Evolutionary conservation across 1,284 basidiomycete species (phyloP).

Genomic region (Malassezia equina): DNA sequence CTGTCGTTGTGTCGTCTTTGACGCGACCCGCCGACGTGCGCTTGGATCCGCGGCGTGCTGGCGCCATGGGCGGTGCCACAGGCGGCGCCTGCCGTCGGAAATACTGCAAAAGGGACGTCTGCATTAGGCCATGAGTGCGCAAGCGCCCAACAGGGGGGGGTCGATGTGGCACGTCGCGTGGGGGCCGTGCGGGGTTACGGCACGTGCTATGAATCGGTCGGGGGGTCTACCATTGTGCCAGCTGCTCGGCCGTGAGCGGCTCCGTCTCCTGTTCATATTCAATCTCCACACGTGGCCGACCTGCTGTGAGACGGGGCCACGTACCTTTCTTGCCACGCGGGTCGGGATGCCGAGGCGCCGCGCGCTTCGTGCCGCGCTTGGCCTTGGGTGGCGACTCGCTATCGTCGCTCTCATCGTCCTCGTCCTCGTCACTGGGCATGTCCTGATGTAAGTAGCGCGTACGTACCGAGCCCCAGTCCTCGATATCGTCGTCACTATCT

Average conservation of each 20-base stretch:
- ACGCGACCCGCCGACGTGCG: neutral
- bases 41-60: neutral
- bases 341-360: neutral
- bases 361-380: conserved; percentile 10
- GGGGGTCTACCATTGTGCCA: conserved; percentile 38
- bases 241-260: conserved; percentile 51
- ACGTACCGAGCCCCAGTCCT: conserved; percentile 15
- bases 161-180: neutral
- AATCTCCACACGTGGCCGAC: conserved; percentile 65
- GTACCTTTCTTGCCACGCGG: neutral
- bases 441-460: neutral
- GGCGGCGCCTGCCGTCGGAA: neutral
- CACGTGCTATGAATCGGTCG: conserved; percentile 7
- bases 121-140: neutral
- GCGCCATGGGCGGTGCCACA: neutral
- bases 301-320: conserved; percentile 5
- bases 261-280: conserved; percentile 90
- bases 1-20: neutral
- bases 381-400: conserved; percentile 13
- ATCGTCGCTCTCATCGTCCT: conserved; percentile 18
- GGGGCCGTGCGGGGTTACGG: neutral
- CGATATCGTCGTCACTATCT: conserved; percentile 20
- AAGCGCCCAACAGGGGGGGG: neutral
- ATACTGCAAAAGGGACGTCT: neutral
- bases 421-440: conserved; percentile 16